Evolutionary conservation across 176 grass and related monocot species (phyloP), one percentile per base, ranked within the genome.

Genomic region (Oryza brachyantha): DNA sequence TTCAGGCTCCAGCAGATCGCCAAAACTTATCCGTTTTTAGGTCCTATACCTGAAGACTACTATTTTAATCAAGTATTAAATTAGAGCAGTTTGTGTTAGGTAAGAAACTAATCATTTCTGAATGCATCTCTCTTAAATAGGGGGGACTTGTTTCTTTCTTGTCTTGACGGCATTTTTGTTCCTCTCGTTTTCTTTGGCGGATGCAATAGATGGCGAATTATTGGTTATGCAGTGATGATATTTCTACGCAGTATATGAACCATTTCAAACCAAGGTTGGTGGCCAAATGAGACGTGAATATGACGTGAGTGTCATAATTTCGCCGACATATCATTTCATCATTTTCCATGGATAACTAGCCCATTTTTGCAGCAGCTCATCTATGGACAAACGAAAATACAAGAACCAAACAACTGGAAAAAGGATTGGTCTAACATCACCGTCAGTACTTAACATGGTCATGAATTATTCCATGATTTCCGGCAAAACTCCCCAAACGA

Each of bases 211-310:
- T n/a, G 35, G 41, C 63, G 21, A 66, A 38, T 41, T 29, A 45
- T 52, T 52, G 48, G 3, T 79, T 25, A 1, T 13, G 19, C 13
- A 35, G 22, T 27, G 27, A 21, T 32, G 39, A 57, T 57, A 57
- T 57, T 57, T 57, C n/a, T 17, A 17, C 2, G 12, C 40, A 45
- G 24, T 10, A 10, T 0, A 10, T 0, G 8, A 32, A 45, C 19
- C 12, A 64, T 72, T 79, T 55, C 42, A 73, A 79, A 41, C 34
- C 13, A 54, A 21, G 57, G 74, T 64, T 72, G 40, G 59, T 36
- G 19, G 57, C 75, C 19, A 25, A 35, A 13, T 13, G n/a, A 37
- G 39, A 70, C 7, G 58, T 71, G 75, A 42, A 43, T 19, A 36
- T 11, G 83, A 84, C 74, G 31, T 13, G 14, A 24, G 10, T 40